phyloP scores from a whole-genome alignment of 805 yeast species.

The Lipomyces orientalis region DNA sequence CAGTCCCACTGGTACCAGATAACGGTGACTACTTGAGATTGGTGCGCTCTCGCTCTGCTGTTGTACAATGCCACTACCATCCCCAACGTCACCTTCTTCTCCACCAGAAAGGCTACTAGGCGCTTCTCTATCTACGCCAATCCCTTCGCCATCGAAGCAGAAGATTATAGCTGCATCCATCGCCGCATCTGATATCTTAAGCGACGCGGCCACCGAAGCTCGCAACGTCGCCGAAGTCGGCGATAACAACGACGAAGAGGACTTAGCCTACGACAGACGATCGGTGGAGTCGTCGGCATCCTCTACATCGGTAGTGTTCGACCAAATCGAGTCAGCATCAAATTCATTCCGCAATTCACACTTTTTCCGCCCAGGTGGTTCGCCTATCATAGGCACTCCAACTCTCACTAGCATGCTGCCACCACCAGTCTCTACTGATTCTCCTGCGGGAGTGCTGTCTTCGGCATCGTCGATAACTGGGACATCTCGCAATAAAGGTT shows the following conservation, averaged over 20 bases:
- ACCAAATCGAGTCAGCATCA: slow-evolving; percentile 32
- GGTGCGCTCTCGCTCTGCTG: too few relatives aligned
- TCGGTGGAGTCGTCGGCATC: slow-evolving; percentile 31
- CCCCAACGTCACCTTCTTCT: background rate
- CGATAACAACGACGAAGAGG: slow-evolving; percentile 17
- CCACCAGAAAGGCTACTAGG: background rate
- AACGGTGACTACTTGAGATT: too few relatives aligned
- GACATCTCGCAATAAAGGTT: slow-evolving; percentile 6
- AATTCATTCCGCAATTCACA: slow-evolving; percentile 25
- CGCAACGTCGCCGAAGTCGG: background rate
- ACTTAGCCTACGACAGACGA: slow-evolving; percentile 14
- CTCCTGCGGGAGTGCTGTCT: slow-evolving; percentile 8
- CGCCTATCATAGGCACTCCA: background rate
- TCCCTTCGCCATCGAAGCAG: slow-evolving; percentile 16
- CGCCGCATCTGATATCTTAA: slow-evolving; percentile 16
- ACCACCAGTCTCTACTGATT: background rate
- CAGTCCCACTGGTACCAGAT: too few relatives aligned
- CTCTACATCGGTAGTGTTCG: slow-evolving; percentile 34
- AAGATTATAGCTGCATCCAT: slow-evolving; percentile 15
- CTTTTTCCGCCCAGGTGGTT: slow-evolving; percentile 12
- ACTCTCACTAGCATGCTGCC: background rate
- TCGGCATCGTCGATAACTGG: slow-evolving; percentile 18
- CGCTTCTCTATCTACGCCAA: slow-evolving; percentile 11
- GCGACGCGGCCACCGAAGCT: background rate
- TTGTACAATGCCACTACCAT: background rate